phyloP scores from a whole-genome alignment of 2,329 filamentous ascomycete species.

The Pseudocercospora eumusae region DNA sequence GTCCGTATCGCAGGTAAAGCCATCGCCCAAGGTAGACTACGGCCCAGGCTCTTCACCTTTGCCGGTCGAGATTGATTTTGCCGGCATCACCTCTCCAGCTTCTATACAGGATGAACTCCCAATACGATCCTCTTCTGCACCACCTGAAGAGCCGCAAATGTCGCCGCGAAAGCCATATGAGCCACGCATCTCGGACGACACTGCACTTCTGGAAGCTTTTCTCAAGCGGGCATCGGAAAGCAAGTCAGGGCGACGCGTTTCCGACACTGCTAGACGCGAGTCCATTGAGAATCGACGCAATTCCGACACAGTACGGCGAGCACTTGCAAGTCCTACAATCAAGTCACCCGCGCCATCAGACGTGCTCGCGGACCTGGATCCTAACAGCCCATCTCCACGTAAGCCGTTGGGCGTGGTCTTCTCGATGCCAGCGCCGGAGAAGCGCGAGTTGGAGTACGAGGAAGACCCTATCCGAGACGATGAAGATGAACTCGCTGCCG shows the following conservation, averaged over 20 bases:
- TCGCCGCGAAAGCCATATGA: conserved; percentile 30
- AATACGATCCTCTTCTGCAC: conserved; percentile 36
- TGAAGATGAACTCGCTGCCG: conserved; percentile 23
- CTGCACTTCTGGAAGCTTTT: conserved; percentile 53
- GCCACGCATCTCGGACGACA: conserved; percentile 49
- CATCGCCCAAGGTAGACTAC: neutral
- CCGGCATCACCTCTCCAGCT: conserved; percentile 12
- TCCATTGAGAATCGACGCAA: conserved; percentile 51
- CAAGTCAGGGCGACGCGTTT: conserved; percentile 39
- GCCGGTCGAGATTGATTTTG: conserved; percentile 15
- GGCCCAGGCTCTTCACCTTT: conserved; percentile 12
- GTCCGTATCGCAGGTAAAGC: neutral
- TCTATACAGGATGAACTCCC: conserved; percentile 9
- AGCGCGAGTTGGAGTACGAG: conserved; percentile 4
- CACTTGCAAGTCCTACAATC: conserved; percentile 48
- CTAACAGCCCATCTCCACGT: conserved; percentile 49
- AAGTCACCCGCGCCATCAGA: conserved; percentile 18
- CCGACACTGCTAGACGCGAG: conserved; percentile 41
- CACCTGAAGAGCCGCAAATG: conserved; percentile 38
- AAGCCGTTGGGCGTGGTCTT: conserved; percentile 26
- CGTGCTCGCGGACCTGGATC: conserved; percentile 50
- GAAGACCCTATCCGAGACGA: conserved; percentile 20
- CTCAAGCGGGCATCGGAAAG: conserved; percentile 52
- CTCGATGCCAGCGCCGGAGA: conserved; percentile 10
- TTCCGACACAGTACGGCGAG: conserved; percentile 50